phyloP scores from a whole-genome alignment of 1,284 basidiomycete species.

The Gymnopus androsaceus region DNA sequence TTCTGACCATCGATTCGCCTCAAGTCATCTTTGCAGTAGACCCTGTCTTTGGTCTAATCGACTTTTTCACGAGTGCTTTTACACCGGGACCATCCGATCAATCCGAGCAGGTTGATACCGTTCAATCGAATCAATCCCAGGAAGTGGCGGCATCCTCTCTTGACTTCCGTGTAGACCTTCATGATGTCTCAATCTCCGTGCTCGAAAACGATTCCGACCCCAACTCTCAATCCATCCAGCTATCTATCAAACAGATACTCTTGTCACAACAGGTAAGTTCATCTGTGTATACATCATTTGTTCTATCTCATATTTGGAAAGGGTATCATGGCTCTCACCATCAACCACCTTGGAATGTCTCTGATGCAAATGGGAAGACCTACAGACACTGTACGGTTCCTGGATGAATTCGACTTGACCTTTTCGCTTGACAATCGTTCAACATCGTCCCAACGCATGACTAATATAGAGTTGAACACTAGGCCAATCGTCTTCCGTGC shows the following conservation, averaged over 20 bases:
- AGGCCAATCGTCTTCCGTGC: constrained; percentile 90
- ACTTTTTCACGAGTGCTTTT: constrained; percentile 81
- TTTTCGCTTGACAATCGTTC: constrained; percentile 84
- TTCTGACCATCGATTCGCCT: constrained; percentile 92
- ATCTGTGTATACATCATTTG: neutral
- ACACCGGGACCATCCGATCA: constrained; percentile 27
- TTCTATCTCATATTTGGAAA: constrained; percentile 30
- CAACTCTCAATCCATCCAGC: constrained; percentile 86
- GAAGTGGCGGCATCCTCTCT: constrained; percentile 26
- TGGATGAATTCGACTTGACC: constrained; percentile 92
- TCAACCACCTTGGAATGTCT: constrained; percentile 92
- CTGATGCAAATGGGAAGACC: constrained; percentile 86
- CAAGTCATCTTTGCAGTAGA: constrained; percentile 93
- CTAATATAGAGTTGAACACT: constrained; percentile 82
- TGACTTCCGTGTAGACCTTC: constrained; percentile 85
- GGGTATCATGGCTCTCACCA: constrained; percentile 82
- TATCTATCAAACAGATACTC: constrained; percentile 85
- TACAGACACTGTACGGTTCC: constrained; percentile 85
- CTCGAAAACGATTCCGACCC: constrained; percentile 83
- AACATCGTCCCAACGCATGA: constrained; percentile 75
- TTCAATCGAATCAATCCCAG: neutral
- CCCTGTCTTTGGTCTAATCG: constrained; percentile 85
- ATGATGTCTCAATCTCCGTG: constrained; percentile 89
- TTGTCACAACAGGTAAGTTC: constrained; percentile 83
- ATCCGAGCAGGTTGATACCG: constrained; percentile 4